Percentiles rank a stretch among this genome's conserved stretches.
Conservation (phyloP, 306 rosid species). For the Prosopis cineraria region DNA sequence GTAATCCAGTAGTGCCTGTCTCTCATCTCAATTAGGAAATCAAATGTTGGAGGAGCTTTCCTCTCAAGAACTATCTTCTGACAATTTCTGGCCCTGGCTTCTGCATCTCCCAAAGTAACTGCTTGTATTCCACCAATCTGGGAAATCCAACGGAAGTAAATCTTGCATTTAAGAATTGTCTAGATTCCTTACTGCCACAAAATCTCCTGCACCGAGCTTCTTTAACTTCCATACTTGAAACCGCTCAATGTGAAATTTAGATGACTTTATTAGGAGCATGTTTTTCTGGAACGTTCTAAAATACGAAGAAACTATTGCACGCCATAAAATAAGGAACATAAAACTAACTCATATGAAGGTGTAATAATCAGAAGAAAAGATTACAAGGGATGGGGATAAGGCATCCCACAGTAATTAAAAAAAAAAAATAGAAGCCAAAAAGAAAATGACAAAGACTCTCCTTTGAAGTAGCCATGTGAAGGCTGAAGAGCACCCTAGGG, state of each 20-base stretch:
- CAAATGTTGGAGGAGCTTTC: slow-evolving; percentile 72
- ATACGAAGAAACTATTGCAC: slow-evolving; percentile 6
- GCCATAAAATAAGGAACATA: neutral
- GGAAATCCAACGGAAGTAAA: slow-evolving; percentile 30
- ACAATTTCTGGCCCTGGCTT: slow-evolving; percentile 67
- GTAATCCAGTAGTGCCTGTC: slow-evolving; percentile 72
- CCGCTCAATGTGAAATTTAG: slow-evolving; percentile 3
- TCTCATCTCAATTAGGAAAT: slow-evolving; percentile 79
- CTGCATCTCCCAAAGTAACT: slow-evolving; percentile 65
- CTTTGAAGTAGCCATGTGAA: neutral
- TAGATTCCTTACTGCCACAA: slow-evolving; percentile 10
- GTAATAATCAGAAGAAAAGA: neutral
- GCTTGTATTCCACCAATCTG: slow-evolving; percentile 67
- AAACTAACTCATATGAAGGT: slow-evolving; percentile 15
- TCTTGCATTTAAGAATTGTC: slow-evolving; percentile 24
- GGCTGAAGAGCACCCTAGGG: neutral
- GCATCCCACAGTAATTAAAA: too few species aligned
- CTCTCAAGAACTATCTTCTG: slow-evolving; percentile 72
- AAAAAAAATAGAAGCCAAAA: too few species aligned
- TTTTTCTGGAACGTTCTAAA: slow-evolving; percentile 6
- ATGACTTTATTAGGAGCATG: neutral
- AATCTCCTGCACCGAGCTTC: slow-evolving; percentile 17
- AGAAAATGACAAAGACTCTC: neutral
- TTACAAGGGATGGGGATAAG: neutral
- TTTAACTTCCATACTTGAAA: slow-evolving; percentile 12